Conservation (phyloP, 305 asterid genomes). For the Fraxinus greggii region DNA sequence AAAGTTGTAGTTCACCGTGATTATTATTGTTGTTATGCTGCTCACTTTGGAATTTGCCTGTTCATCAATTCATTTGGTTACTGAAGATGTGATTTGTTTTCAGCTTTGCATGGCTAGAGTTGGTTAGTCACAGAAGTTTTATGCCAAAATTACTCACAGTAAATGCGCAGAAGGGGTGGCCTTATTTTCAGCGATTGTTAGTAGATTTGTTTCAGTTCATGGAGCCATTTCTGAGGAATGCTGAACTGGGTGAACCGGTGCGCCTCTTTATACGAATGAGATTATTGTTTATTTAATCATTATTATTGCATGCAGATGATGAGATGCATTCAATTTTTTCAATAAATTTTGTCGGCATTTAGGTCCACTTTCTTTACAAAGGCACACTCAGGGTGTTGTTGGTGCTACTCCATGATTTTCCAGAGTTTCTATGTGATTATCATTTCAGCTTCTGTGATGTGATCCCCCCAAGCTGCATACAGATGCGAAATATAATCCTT, state of each 20-base stretch:
- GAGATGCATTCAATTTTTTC: not conserved
- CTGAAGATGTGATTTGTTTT: constrained; percentile 36
- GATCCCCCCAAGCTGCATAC: constrained; percentile 97
- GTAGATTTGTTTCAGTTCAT: constrained; percentile 89
- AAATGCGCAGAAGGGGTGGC: constrained; percentile 96
- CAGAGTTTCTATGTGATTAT: constrained; percentile 97
- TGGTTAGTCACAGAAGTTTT: constrained; percentile 92
- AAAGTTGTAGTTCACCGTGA: not conserved
- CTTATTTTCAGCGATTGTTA: constrained; percentile 78
- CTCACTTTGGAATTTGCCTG: not conserved
- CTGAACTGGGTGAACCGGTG: constrained; percentile 94
- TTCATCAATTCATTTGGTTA: constrained; percentile 1
- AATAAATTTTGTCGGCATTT: constrained; percentile 4
- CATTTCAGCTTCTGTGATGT: constrained; percentile 99
- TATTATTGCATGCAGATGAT: not conserved
- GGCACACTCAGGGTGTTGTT: constrained; percentile 94
- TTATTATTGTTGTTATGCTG: constrained; percentile 12
- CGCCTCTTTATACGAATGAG: constrained; percentile 24
- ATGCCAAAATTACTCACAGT: constrained; percentile 93
- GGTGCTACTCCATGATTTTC: constrained; percentile 97
- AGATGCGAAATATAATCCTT: constrained; percentile 91
- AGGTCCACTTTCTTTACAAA: constrained; percentile 87
- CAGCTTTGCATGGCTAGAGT: constrained; percentile 99
- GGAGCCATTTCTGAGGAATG: constrained; percentile 97
- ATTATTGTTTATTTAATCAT: not conserved